Percentiles rank a stretch among this genome's conserved stretches.
Conservation (phyloP, 805 yeast species). For the Wickerhamiella nectarea region DNA sequence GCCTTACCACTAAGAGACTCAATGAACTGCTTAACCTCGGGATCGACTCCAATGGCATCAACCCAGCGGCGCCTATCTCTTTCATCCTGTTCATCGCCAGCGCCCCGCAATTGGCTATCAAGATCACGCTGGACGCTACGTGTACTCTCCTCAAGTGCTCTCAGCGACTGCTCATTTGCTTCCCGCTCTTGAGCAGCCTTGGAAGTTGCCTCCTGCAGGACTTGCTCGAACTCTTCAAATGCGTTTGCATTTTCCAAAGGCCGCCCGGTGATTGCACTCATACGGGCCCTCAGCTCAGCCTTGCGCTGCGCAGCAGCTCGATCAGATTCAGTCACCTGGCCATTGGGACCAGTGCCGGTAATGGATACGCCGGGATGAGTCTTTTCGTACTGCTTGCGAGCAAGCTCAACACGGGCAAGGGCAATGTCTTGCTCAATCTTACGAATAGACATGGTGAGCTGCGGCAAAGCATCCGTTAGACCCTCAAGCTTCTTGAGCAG, state of each 20-base stretch:
- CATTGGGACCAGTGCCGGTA: constrained; percentile 76
- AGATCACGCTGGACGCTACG: constrained; percentile 44
- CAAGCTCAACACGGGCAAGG: constrained; percentile 48
- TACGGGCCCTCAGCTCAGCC: constrained; percentile 66
- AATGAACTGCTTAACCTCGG: constrained; percentile 53
- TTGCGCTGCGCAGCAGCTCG: constrained; percentile 66
- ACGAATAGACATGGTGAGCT: constrained; percentile 48
- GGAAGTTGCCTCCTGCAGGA: constrained; percentile 39
- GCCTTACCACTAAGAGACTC: constrained; percentile 36
- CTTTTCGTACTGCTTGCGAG: constrained; percentile 39
- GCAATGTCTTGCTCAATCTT: constrained; percentile 57
- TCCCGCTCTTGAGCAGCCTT: constrained; percentile 41
- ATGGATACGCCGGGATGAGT: constrained; percentile 60
- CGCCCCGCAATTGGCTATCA: constrained; percentile 30
- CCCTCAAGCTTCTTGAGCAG: constrained; percentile 43
- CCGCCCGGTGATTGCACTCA: constrained; percentile 88
- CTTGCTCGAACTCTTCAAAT: constrained; percentile 41
- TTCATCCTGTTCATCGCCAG: constrained; percentile 24
- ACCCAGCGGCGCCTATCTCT: constrained; percentile 66
- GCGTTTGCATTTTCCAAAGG: constrained; percentile 32
- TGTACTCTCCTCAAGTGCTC: constrained; percentile 61
- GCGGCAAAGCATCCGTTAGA: constrained; percentile 62
- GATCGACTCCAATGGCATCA: constrained; percentile 60
- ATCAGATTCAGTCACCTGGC: constrained; percentile 73
- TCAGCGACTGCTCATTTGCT: constrained; percentile 44